phyloP scores from a whole-genome alignment of 441 rosid species.

The Biscutella auriculata region DNA sequence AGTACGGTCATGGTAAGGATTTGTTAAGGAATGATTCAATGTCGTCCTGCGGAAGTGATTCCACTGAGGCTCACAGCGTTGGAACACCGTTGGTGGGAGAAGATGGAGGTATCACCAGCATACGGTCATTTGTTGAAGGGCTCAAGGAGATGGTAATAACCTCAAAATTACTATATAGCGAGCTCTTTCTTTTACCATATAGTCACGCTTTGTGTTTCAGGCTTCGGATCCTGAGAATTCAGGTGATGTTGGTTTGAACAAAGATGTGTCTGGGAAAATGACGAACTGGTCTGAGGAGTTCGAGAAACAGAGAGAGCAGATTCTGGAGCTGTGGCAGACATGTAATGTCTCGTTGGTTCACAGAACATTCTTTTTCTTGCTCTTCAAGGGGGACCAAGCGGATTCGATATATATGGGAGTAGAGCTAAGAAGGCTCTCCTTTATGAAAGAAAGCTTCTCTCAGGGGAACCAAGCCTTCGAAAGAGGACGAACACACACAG shows the following conservation, averaged over 20 bases:
- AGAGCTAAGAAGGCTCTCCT: conserved; percentile 73
- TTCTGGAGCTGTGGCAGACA: conserved; percentile 63
- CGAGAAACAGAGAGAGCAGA: conserved; percentile 42
- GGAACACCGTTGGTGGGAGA: conserved; percentile 34
- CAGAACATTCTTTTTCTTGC: conserved; percentile 88
- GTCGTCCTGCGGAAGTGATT: conserved; percentile 68
- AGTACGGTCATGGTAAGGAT: conserved; percentile 20
- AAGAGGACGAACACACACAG: conserved; percentile 41
- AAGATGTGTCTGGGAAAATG: conserved; percentile 27
- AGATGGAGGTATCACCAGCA: conserved; percentile 62
- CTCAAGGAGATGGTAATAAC: conserved; percentile 62
- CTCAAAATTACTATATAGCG: background rate
- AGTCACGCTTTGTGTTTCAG: conserved; percentile 27
- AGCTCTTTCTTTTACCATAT: conserved; percentile 2
- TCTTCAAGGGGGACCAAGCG: conserved; percentile 66
- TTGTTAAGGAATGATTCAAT: conserved; percentile 63
- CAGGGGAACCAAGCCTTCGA: conserved; percentile 38
- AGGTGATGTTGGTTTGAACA: conserved; percentile 41
- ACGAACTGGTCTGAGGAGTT: conserved; percentile 46
- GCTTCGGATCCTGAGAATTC: conserved; percentile 24
- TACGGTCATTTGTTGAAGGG: conserved; percentile 68
- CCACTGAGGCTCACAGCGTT: conserved; percentile 33
- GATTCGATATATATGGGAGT: conserved; percentile 81
- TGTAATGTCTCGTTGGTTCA: conserved; percentile 79
- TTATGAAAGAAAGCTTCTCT: conserved; percentile 63